Evolutionary conservation across 2,329 filamentous ascomycete species (phyloP), one percentile per base, ranked within the genome.

Genomic region (Xylariaceae sp.): DNA sequence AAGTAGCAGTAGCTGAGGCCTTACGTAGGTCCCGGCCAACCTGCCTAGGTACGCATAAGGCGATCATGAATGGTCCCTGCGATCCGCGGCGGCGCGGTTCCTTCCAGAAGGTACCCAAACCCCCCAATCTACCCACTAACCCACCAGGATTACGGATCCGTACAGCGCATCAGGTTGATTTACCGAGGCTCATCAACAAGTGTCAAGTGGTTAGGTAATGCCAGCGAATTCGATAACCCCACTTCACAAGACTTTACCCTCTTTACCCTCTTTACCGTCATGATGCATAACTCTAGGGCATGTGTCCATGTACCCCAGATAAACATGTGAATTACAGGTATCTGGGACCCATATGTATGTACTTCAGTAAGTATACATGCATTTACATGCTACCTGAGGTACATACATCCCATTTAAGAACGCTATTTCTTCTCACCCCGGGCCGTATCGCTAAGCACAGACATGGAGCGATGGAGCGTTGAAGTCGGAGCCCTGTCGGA

Each of bases 61-160:
- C 32, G 32, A 37, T 37, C 32, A 37, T 37, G 6, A 10, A 37
- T 37, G 32, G 32, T 16, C 32, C 32, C 32, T 37, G 32, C 32
- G 32, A 37, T 6, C 26, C 32, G 9, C 23, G 23, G 23, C 23
- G 9, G 23, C 23, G 9, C 23, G 23, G 59, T 55, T 59, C 29
- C 46, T 62, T 62, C 59, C 54, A 62, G 59, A 62, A 62, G 56
- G 54, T 59, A 40, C 56, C 44, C 32, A n/a, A n/a, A n/a, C n/a
- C n/a, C n/a, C n/a, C n/a, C n/a, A n/a, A n/a, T n/a, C n/a, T n/a
- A 16, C 32, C 32, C 32, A 26, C 23, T 26, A 9, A n/a, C 23
- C 23, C 23, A 26, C 23, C 23, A 26, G 23, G 32, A 10, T 7
- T 37, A n/a, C n/a, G n/a, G n/a, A n/a, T n/a, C n/a, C n/a, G n/a